phyloP scores from a whole-genome alignment of 1,284 basidiomycete species.

The Pseudozyma pruni region DNA sequence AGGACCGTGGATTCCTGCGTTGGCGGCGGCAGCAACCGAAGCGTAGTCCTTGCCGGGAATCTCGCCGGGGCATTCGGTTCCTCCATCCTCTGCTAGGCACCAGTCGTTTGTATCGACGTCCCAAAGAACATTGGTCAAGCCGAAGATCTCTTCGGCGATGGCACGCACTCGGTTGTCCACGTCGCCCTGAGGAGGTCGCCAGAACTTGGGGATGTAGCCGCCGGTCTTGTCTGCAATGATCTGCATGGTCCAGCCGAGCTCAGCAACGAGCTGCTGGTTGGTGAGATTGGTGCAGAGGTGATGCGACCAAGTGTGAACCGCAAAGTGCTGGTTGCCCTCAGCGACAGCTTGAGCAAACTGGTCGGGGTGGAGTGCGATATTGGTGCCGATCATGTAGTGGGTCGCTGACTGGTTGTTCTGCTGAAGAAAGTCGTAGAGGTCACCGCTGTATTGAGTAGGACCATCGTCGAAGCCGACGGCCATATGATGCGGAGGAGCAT shows the following conservation, averaged over 20 bases:
- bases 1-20: slow-evolving; percentile 25
- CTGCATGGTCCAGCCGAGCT: slow-evolving; percentile 90
- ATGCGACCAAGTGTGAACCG: slow-evolving; percentile 72
- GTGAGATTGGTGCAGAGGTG: slow-evolving; percentile 78
- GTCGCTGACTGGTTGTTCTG: slow-evolving; percentile 79
- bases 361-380: slow-evolving; percentile 80
- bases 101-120: slow-evolving; percentile 62
- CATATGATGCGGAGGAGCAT: slow-evolving; percentile 69
- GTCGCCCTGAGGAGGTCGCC: slow-evolving; percentile 66
- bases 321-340: slow-evolving; percentile 73
- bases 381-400: slow-evolving; percentile 92
- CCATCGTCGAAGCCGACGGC: slow-evolving; percentile 76
- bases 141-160: slow-evolving; percentile 66
- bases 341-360: slow-evolving; percentile 82
- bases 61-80: slow-evolving; percentile 40
- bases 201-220: slow-evolving; percentile 69
- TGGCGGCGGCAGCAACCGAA: slow-evolving; percentile 39
- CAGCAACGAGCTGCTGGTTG: slow-evolving; percentile 90
- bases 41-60: slow-evolving; percentile 34
- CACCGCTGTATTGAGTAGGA: slow-evolving; percentile 81
- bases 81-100: slow-evolving; percentile 59
- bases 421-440: slow-evolving; percentile 75
- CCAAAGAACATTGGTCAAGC: slow-evolving; percentile 63
- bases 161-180: slow-evolving; percentile 66
- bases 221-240: slow-evolving; percentile 74